Conservation (phyloP, 2,329 filamentous ascomycete species). For the Fusarium sulawesiense region DNA sequence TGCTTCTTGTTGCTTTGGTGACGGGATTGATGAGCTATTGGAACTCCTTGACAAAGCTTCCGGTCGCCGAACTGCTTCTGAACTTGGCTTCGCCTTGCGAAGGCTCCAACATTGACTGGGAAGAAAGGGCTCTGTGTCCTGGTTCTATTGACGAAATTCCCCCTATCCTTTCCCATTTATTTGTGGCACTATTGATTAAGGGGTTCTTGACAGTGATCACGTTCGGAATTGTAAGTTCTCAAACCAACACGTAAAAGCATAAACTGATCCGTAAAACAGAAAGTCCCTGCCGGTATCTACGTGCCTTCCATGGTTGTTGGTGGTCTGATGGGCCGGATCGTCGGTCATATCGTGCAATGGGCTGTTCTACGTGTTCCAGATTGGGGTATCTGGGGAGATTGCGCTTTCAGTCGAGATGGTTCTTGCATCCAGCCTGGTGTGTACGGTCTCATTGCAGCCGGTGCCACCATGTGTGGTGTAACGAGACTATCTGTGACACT, state of each 20-base stretch:
- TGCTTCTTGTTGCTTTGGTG: slow-evolving; percentile 84
- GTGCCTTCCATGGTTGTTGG: slow-evolving; percentile 99
- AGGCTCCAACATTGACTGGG: slow-evolving; percentile 70
- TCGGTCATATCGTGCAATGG: slow-evolving; percentile 88
- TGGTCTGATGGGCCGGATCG: slow-evolving; percentile 86
- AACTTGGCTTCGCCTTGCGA: slow-evolving; percentile 92
- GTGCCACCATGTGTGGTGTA: slow-evolving; percentile 97
- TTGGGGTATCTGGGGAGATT: slow-evolving; percentile 79
- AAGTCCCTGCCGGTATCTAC: slow-evolving; percentile 96
- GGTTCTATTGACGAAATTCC: slow-evolving; percentile 79
- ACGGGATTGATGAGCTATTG: slow-evolving; percentile 91
- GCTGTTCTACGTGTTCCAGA: slow-evolving; percentile 78
- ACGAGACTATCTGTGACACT: slow-evolving; percentile 93
- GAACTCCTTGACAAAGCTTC: slow-evolving; percentile 89
- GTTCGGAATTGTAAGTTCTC: slow-evolving; percentile 79
- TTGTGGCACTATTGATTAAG: slow-evolving; percentile 88
- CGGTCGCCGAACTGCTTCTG: slow-evolving; percentile 89
- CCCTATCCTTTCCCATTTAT: slow-evolving; percentile 75
- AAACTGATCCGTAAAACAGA: slow-evolving; percentile 59
- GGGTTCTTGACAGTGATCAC: slow-evolving; percentile 88
- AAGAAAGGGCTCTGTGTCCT: slow-evolving; percentile 82
- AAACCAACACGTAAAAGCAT: neutral
- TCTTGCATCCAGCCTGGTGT: slow-evolving; percentile 96
- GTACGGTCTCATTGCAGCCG: slow-evolving; percentile 93
- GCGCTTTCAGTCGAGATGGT: slow-evolving; percentile 75